Evolutionary conservation across 2,329 filamentous ascomycete genomes (phyloP), one percentile per base, ranked within the genome.

Genomic region (Penicillium sp.): DNA sequence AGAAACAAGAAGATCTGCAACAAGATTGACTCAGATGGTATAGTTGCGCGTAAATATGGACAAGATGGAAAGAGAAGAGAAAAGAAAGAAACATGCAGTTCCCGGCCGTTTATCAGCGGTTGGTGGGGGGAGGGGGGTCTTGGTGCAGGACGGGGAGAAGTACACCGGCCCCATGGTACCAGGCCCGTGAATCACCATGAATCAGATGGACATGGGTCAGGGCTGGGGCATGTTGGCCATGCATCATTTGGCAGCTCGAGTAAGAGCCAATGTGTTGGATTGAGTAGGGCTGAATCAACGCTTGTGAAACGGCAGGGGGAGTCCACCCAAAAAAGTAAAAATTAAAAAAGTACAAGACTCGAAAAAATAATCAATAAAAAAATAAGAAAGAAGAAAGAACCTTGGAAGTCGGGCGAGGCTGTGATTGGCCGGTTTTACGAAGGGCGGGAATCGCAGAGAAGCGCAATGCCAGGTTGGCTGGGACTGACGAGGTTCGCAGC

Each of bases 211-310:
- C n/a, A n/a, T n/a, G 12, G 20, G 21, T 23, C 45, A 34, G 20
- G 27, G 21, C 47, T 27, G 6, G 43, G 36, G 46, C 40, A 46
- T 47, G 34, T 50, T 26, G 39, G 34, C 36, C 39, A 46, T 54
- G 42, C 41, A 49, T 36, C 23, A 34, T 51, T 52, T 34, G 42
- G 37, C 37, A 46, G 47, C 33, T 52, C 56, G 46, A 51, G 51
- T 53, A 40, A 30, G 42, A 48, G 42, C n/a, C 26, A 37, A 40
- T 32, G 15, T 54, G 44, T 45, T 41, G 13, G 23, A 13, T 23
- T 15, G 32, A 56, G 53, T 56, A 56, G 53, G 53, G 53, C 53
- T 56, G 53, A 56, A 33, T 36, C 40, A 48, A 34, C 24, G 36
- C 20, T 18, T 39, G 41, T 37, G 34, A 7, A 40, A 41, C 27